These are phyloP conservation scores for Cicer judaicum DNA, from an alignment of 306 rosid genomes.

Conservation along the genomic window DNA sequence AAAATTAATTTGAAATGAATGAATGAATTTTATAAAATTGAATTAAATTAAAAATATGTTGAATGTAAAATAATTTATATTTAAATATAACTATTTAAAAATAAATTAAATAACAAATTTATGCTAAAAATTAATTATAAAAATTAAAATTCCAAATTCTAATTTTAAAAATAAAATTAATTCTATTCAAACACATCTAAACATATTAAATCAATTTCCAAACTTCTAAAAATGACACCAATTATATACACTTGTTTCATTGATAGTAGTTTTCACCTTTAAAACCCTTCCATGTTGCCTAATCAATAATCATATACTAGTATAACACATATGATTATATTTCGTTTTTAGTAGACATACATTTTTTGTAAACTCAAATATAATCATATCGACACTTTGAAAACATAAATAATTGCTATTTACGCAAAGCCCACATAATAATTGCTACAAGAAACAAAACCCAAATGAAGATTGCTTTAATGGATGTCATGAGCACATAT, in stretches of 20 bases:
- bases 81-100: no score
- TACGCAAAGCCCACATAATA: constrained; percentile 26
- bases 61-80: no score
- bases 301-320: constrained; percentile 34
- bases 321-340: constrained; percentile 30
- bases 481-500: constrained; percentile 11
- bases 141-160: no score
- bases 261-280: neutral
- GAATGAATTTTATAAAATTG: no score
- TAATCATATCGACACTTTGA: constrained; percentile 23
- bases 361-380: neutral
- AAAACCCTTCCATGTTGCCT: neutral
- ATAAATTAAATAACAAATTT: no score
- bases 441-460: constrained; percentile 11
- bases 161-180: no score
- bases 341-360: neutral
- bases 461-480: neutral
- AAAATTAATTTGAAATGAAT: no score
- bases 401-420: constrained; percentile 17
- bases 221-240: no score
- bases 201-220: no score
- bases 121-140: no score
- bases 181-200: no score
- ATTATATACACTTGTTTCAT: neutral
- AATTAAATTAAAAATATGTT: no score